Evolutionary conservation across 768 basidiomycete species (phyloP).

Genomic region (Calocera cornea): DNA sequence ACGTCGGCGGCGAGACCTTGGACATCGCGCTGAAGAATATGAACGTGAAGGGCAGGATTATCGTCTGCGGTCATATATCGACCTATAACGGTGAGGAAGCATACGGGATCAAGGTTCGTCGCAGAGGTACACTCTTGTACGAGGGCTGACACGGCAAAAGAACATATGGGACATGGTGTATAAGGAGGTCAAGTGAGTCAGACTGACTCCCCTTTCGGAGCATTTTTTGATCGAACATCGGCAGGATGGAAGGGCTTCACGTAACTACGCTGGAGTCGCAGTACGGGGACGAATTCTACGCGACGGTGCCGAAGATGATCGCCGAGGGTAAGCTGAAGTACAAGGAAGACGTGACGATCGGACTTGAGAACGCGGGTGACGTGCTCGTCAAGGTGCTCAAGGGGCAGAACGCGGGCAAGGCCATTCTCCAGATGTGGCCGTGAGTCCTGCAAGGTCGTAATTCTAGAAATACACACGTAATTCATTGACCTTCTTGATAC

Average conservation of each 20-base stretch:
- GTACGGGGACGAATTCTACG: conserved; percentile 12
- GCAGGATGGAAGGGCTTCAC: conserved; percentile 7
- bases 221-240: background rate
- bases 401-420: conserved; percentile 16
- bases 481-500: background rate
- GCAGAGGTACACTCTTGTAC: conserved; percentile 10
- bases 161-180: conserved; percentile 1
- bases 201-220: background rate
- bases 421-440: conserved; percentile 8
- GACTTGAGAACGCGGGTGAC: conserved; percentile 19
- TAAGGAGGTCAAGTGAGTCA: conserved; percentile 10
- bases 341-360: conserved; percentile 19
- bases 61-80: conserved; percentile 15
- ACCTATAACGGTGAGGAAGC: conserved; percentile 13
- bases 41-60: conserved; percentile 16
- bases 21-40: conserved; percentile 18
- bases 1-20: conserved; percentile 21
- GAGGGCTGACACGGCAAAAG: background rate
- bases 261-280: conserved; percentile 4
- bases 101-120: conserved; percentile 14
- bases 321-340: conserved; percentile 16
- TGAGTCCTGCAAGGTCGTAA: background rate
- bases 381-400: conserved; percentile 18
- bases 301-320: conserved; percentile 15
- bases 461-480: background rate